Evolutionary conservation across 441 rosid genomes (phyloP).

Genomic region (Flueggea neowawraea): DNA sequence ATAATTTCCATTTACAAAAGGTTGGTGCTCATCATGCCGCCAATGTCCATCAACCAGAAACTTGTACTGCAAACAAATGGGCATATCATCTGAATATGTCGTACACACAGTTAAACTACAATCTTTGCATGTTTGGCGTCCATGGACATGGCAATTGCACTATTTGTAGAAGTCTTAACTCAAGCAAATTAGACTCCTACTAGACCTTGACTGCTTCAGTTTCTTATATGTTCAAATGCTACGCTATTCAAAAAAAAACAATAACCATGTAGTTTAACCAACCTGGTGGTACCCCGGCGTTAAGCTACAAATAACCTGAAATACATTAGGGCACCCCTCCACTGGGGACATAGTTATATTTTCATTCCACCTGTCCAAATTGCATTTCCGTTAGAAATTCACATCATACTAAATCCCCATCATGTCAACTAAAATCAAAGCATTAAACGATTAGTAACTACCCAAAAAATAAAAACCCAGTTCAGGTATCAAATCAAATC

Average conservation of each 20-base stretch:
- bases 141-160: background rate
- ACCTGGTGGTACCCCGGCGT: constrained; percentile 97
- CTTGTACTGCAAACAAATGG: constrained; percentile 54
- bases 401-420: constrained; percentile 14
- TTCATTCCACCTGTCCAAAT: constrained; percentile 69
- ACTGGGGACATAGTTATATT: constrained; percentile 84
- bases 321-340: constrained; percentile 90
- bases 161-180: no score
- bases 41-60: constrained; percentile 71
- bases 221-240: background rate
- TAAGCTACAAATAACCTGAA: constrained; percentile 81
- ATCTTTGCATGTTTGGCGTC: background rate
- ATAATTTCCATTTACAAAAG: constrained; percentile 47
- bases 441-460: no score
- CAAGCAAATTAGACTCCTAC: no score
- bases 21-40: constrained; percentile 66
- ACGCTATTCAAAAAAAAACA: background rate
- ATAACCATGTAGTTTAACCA: constrained; percentile 2
- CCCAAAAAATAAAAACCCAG: no score
- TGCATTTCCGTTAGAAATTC: constrained; percentile 19
- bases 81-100: no score
- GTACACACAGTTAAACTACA: background rate
- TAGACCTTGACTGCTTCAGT: background rate
- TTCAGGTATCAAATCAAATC: background rate
- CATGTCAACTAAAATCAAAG: background rate